Evolutionary conservation across 2,329 filamentous ascomycete genomes (phyloP), one percentile per base, ranked within the genome.

Genomic region (Albifimbria verrucaria): DNA sequence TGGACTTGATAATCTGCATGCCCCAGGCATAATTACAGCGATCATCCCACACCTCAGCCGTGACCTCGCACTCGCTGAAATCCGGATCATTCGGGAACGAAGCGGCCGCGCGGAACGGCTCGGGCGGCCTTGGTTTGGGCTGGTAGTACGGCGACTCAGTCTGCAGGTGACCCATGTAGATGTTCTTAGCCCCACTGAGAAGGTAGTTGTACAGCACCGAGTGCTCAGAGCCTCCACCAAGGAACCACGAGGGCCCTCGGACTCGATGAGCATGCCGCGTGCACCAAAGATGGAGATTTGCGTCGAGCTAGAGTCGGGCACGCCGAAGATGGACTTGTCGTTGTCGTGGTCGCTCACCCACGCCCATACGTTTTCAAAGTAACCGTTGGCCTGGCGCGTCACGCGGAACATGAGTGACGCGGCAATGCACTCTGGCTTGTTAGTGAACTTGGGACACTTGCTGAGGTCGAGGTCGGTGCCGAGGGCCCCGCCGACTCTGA

Each of bases 141-240:
- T 83, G 79, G 67, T 73, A 82, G 67, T 85, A 84, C 2, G 80
- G 77, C 2, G 80, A 79, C 59, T 83, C 79, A 52, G 80, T 78
- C 58, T 83, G 79, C 46, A 81, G 76, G 54, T 77, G 69, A 18
- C 76, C 77, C 56, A 75, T 71, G 64, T 73, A 79, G 60, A 80
- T 68, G 62, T 81, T 74, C 55, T 74, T 69, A 2, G 79, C 77
- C 22, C 70, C 68, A 44, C 67, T 65, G 57, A 81, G 65, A 52
- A 80, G 73, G 64, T 82, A 82, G 61, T 82, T 76, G 56, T 77
- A 79, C 20, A 81, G 63, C 10, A 74, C 69, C 10, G 64, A 69
- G 67, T 82, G 80, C 65, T 83, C 80, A 1, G 74, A 74, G 0
- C 74, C 69, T 2, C 78, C 79, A 3, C 78, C 79, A 52, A 73